A percentile compares a stretch with the other conserved stretches of the same genome.
These are phyloP conservation scores for Spatholobus suberectus DNA, from an alignment of 306 rosid genomes.

Conservation along the genomic window DNA sequence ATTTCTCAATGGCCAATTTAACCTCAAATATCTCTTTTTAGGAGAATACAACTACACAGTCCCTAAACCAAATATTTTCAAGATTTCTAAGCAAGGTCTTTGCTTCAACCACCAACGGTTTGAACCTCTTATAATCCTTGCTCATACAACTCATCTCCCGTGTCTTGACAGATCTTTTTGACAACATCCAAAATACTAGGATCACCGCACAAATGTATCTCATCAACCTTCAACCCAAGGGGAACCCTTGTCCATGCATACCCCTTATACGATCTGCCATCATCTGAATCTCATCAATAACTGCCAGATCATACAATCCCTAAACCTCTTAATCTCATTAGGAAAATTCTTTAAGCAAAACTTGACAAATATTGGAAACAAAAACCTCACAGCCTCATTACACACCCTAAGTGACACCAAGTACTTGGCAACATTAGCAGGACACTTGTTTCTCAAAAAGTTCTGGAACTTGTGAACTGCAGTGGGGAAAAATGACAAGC, in stretches of 20 bases:
- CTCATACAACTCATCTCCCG: constrained; percentile 83
- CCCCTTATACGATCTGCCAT: constrained; percentile 79
- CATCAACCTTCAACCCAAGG: constrained; percentile 92
- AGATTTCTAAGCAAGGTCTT: constrained; percentile 86
- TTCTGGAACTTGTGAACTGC: constrained; percentile 65
- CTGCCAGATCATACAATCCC: constrained; percentile 78
- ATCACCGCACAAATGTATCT: constrained; percentile 86
- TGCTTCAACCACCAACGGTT: constrained; percentile 92
- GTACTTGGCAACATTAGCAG: constrained; percentile 61
- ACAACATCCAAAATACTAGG: constrained; percentile 86
- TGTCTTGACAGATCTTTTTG: constrained; percentile 69
- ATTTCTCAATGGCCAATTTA: constrained; percentile 81
- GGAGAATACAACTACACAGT: constrained; percentile 95
- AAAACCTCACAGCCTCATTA: constrained; percentile 70
- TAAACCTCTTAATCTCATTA: constrained; percentile 77
- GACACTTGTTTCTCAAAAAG: constrained; percentile 61
- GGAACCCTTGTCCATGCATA: constrained; percentile 90
- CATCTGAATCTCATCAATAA: constrained; percentile 94
- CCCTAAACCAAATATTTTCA: constrained; percentile 79
- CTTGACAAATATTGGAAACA: constrained; percentile 89
- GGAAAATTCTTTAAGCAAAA: constrained; percentile 77
- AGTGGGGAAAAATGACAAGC: constrained; percentile 86
- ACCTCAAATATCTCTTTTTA: constrained; percentile 96
- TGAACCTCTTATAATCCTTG: constrained; percentile 87
- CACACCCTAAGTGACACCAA: constrained; percentile 70